Base-by-base conservation (phyloP, 805 yeast species). In the Nakazawaea pomicola region DNA sequence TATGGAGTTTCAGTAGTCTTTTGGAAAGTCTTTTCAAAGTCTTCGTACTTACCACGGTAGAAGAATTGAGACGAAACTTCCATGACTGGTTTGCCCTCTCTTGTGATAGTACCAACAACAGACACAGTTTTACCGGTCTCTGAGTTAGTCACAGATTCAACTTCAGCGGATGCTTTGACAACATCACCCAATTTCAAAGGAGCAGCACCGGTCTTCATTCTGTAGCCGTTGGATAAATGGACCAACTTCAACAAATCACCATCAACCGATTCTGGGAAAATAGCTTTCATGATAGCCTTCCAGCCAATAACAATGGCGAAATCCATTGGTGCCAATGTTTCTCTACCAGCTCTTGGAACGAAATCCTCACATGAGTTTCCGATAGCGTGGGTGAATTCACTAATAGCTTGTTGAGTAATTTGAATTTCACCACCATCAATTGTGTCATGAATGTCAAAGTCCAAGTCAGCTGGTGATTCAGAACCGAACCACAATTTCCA, bases 241-340 rank as follows among this genome's bases (percentile, higher is more conserved):
- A 93, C 99, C 57, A 93, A 76, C 62, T 83, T 84, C 68, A 93
- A 74, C 58, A 93, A 74, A 62, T 93, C 99, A 66, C 99, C 99
- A 62, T 95, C 98, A 55, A 93, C 95, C 48, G 82, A 79, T 60
- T 78, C 78, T 41, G 99, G 99, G 93, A 93, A 93, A 54, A 93
- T 86, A n/a, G 97, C 90, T 71, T 85, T 88, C 70, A 93, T 91
- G 60, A 93, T 91, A 38, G 97, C 95, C 69, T 83, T 84, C 99
- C 99, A 93, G 34, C 99, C 98, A 54, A 90, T 78, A 44, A 93
- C 97, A 62, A 93, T 93, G 37, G 99, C 98, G 60, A 90, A 93
- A 71, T 93, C 99, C 98, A 93, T 91, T 57, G 99, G 99, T 36
- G 98, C 99, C 53, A 80, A 72, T 45, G 87, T 81, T 49, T 75